Percentiles rank a stretch among this genome's conserved stretches.
phyloP scores from a whole-genome alignment of 2,329 filamentous ascomycete genomes.

The Fusarium liriodendri region DNA sequence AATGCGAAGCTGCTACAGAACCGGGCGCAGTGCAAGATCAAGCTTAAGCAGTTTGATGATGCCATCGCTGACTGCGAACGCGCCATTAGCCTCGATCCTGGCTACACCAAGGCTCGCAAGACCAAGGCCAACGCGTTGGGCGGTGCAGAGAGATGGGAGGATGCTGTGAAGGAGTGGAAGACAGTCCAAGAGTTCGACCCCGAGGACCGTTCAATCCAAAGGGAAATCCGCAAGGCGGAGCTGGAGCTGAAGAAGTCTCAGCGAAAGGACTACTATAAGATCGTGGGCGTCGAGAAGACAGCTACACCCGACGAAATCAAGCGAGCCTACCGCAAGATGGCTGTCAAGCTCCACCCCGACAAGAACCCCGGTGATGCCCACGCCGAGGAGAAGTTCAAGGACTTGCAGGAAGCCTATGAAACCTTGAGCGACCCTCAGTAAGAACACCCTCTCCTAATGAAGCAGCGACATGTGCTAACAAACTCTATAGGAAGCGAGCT shows the following conservation, averaged over 20 bases:
- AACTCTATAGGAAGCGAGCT: conserved; percentile 76
- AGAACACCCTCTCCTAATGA: conserved; percentile 51
- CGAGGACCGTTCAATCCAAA: conserved; percentile 80
- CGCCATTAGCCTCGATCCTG: conserved; percentile 83
- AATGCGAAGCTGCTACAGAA: conserved; percentile 97
- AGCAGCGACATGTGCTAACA: conserved; percentile 48
- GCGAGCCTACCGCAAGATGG: conserved; percentile 95
- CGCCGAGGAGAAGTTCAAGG: conserved; percentile 95
- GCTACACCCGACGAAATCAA: conserved; percentile 89
- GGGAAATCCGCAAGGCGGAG: conserved; percentile 90
- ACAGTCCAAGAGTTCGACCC: conserved; percentile 85
- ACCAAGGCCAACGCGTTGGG: conserved; percentile 93
- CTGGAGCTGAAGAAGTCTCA: conserved; percentile 97
- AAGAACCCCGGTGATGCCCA: conserved; percentile 91
- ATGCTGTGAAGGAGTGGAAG: conserved; percentile 90
- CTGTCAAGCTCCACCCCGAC: conserved; percentile 94
- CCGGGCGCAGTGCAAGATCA: conserved; percentile 84
- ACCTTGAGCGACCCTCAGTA: conserved; percentile 93
- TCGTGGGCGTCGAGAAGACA: conserved; percentile 87
- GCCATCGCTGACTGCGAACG: conserved; percentile 89
- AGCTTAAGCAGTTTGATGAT: conserved; percentile 84
- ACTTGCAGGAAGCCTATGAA: conserved; percentile 97
- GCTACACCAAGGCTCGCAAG: conserved; percentile 91
- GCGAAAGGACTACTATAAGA: conserved; percentile 99
- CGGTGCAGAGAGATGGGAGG: conserved; percentile 89